Conservation (phyloP, 2,329 filamentous ascomycete genomes). For the Cladosporium sphaerospermum region DNA sequence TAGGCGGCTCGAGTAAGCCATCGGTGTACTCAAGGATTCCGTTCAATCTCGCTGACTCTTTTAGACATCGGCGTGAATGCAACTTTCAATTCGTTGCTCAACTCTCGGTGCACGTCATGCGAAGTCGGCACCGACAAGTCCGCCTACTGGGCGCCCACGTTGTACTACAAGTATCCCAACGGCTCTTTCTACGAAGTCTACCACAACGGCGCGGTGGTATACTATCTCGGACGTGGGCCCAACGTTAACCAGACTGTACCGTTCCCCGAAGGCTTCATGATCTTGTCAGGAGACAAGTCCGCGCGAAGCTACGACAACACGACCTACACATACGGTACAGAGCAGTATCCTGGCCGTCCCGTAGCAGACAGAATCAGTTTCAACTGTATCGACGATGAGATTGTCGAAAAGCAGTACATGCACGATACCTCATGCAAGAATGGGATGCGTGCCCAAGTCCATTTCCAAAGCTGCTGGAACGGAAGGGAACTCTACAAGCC, state of each 20-base stretch:
- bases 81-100: constrained; percentile 52
- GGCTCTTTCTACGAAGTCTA: constrained; percentile 45
- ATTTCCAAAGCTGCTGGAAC: constrained; percentile 35
- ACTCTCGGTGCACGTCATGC: constrained; percentile 49
- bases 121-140: constrained; percentile 31
- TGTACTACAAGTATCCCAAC: constrained; percentile 32
- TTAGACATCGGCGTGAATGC: constrained; percentile 56
- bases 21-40: too few species aligned
- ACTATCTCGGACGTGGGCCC: constrained; percentile 54
- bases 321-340: constrained; percentile 33
- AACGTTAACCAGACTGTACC: constrained; percentile 58
- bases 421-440: constrained; percentile 29
- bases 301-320: constrained; percentile 43
- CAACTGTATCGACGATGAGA: constrained; percentile 23
- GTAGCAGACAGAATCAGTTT: constrained; percentile 50
- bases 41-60: not conserved
- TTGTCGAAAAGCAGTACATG: constrained; percentile 28
- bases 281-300: constrained; percentile 60
- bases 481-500: constrained; percentile 31
- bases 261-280: constrained; percentile 61
- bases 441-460: constrained; percentile 33
- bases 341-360: constrained; percentile 29
- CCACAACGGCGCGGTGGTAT: constrained; percentile 60
- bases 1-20: constrained; percentile 28
- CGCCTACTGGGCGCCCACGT: constrained; percentile 33